Evolutionary conservation across 2,329 filamentous ascomycete species (phyloP), one percentile per base, ranked within the genome.

Genomic region (Helotiales sp.): DNA sequence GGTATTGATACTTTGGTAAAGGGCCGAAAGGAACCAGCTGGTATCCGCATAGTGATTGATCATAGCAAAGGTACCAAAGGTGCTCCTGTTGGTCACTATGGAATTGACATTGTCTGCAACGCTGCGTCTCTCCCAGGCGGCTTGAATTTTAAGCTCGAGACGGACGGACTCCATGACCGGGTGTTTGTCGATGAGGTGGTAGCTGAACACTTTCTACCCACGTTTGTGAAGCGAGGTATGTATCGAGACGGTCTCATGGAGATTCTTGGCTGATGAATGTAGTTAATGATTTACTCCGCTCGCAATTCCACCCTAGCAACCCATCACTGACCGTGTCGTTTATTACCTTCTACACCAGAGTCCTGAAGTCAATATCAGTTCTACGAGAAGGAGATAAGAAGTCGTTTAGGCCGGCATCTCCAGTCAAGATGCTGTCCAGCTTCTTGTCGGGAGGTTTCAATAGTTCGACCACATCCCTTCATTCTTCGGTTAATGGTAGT

Each of bases 351-450:
- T 89, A 96, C 69, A 86, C 86, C 46, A 91, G 91, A 61, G 84
- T 90, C 2, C 78, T 96, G 27, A 87, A 87, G 31, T 85, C 86
- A 3, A 76, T 96, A 24, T 82, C 81, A 47, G 78, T 90, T 38
- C 78, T 83, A 19, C 77, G 84, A 30, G 82, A 87, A 38, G 79
- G 82, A 0, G 84, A 87, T 67, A 89, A 84, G 71, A 82, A 82
- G 54, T 86, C 85, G 0, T 90, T 90, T 69, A 81, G 93, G 9
- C 86, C 86, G 4, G 84, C 88, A n/a, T 97, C 93, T 0, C 93
- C 93, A 0, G 90, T 96, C 48, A 98, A 97, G 72, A 81, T 96
- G 68, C 79, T 98, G 15, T 96, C 93, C 0, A 96, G 83, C 68
- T 84, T 97, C 54, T 85, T 96, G 66, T 83, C 85, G 31, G 83